Evolutionary conservation across 2,329 filamentous ascomycete genomes (phyloP), one percentile per base, ranked within the genome.

Genomic region (Trichoderma aggressivum): DNA sequence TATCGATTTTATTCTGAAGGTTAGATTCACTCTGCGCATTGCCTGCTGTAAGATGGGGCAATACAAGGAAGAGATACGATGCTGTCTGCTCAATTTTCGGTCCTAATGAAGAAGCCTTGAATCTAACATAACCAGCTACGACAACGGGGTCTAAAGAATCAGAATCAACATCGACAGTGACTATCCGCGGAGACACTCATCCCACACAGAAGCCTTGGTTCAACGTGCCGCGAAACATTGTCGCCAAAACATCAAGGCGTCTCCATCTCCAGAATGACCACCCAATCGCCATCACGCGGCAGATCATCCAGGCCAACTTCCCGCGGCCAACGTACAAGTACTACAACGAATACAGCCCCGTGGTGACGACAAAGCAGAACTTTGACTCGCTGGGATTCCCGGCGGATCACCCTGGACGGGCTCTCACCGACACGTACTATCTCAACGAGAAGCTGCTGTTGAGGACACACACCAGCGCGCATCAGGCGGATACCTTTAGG

Each of bases 381-480:
- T 99, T 99, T 79, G 96, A 99, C 82, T 96, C 94, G n/a, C 85
- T 99, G 8, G 94, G 94, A 58, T 98, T 99, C 79, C 92, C 94
- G 0, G 78, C 86, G 7, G 92, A 98, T 79, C 96, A 99, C 77
- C 92, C 94, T 5, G 96, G 96, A 72, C 91, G 96, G 64, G 92
- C 89, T 74, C 89, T 89, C 75, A 95, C 93, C 16, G 96, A 99
- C 82, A 98, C 96, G 1, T 99, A 98, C 85, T 99, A 99, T 81
- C 83, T 99, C 78, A 97, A 97, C 82, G 85, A 90, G 75, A 83
- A 89, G 65, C 97, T 92, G 0, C 90, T 99, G 2, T 84, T 99
- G 55, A 89, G 96, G 70, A 99, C 96, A 0, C 96, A 99, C 81
- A 98, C 95, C 3, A 96, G 93, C 75, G 96, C 96, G 0, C 96